Evolutionary conservation across 768 basidiomycete species (phyloP), one percentile per base, ranked within the genome.

Genomic region (Podaxis sp.): DNA sequence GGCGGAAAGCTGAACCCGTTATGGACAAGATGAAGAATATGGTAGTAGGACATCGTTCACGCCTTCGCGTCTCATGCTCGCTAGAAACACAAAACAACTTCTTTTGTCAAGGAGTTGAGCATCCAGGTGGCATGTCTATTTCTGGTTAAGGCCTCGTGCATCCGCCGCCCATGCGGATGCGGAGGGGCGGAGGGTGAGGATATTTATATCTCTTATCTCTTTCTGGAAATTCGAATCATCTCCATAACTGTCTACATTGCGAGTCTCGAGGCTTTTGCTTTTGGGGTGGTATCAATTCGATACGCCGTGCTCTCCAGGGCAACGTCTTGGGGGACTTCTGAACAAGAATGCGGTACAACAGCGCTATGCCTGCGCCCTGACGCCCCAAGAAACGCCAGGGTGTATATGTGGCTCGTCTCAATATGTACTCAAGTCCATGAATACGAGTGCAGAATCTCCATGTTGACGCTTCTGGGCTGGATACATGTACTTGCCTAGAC

Each of bases 1-100:
- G 59, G 59, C 38, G 48, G 49, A 59, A 59, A 52, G 36, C n/a
- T 52, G 22, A 24, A 17, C 38, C 48, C 17, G 3, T 26, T 57
- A 42, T 57, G 40, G 24, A 22, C 30, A 17, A 12, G 26, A 30
- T 26, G 19, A 3, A 13, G 15, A 44, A 28, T 1, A 33, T 17
- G 5, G 40, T 5, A n/a, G 44, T 26, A 22, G 46, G 48, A 11
- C 26, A 52, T 1, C 39, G n/a, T 33, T 51, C 24, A 8, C 48
- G 33, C 59, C 51, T n/a, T 40, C 22, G 7, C 39, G 22, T 57
- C 24, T 60, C 59, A 40, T 40, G 51, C 59, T 36, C 51, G 22
- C 48, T 17, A 33, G 38, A 36, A 59, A 52, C 38, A 60, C 2
- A 52, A 39, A 26, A 19, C 19, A 19, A 22, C 26, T 28, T 51